phyloP scores from a whole-genome alignment of 148 eudicot genomes.

The Arbutus unedo region DNA sequence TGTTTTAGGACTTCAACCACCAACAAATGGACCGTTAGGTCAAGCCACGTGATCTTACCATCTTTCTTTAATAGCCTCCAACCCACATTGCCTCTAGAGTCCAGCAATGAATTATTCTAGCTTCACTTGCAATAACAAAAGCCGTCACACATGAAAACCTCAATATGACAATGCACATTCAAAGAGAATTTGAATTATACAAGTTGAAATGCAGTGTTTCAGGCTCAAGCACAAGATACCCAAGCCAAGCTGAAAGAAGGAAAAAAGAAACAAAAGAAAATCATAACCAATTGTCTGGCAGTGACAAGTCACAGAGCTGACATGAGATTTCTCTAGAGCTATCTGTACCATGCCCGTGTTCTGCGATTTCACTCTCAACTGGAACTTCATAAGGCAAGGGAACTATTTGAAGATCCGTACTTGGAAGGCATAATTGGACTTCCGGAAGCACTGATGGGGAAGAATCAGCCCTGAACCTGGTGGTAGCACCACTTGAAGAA shows the following conservation, averaged over 20 bases:
- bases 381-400: conserved; percentile 27
- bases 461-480: conserved; percentile 19
- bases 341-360: conserved; percentile 42
- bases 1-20: no score
- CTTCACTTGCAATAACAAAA: background rate
- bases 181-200: background rate
- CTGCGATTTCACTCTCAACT: conserved; percentile 13
- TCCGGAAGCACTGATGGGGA: conserved; percentile 24
- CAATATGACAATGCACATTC: background rate
- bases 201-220: background rate
- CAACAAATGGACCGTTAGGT: background rate
- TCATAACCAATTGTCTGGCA: conserved; percentile 60
- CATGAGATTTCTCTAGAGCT: conserved; percentile 52
- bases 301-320: conserved; percentile 49
- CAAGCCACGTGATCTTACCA: background rate
- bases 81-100: background rate
- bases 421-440: conserved; percentile 14
- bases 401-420: conserved; percentile 26
- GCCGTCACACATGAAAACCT: background rate
- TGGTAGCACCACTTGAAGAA: conserved; percentile 20
- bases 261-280: background rate
- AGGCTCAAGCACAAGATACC: background rate
- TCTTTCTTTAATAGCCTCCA: background rate
- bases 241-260: background rate
- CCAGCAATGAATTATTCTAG: no score